These are phyloP conservation scores for Psilocybe subaeruginosa DNA, from an alignment of 768 basidiomycete species.

Conservation along the genomic window DNA sequence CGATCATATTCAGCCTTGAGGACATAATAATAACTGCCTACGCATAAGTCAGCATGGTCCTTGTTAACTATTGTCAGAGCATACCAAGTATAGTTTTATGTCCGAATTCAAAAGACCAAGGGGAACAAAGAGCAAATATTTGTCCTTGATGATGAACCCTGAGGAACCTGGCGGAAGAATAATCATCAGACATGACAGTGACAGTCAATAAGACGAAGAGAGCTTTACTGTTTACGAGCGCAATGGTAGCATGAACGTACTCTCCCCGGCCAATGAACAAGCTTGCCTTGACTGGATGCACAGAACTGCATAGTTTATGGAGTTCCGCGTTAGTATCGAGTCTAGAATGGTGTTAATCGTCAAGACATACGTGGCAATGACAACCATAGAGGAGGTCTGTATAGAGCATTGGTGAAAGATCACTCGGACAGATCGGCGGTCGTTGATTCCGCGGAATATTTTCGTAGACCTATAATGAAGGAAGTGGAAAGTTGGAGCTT, in stretches of 20 bases:
- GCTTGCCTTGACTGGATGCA: slow-evolving; percentile 3
- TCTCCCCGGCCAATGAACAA: slow-evolving; percentile 22
- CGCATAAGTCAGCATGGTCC: too few species aligned
- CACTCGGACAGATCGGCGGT: slow-evolving; percentile 22
- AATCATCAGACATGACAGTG: too few species aligned
- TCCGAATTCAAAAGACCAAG: too few species aligned
- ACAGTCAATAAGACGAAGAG: neutral
- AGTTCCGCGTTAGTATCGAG: neutral
- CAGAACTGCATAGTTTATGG: slow-evolving; percentile 15
- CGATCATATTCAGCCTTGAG: too few species aligned
- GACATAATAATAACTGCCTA: too few species aligned
- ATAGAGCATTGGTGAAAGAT: slow-evolving; percentile 34
- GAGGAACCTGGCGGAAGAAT: too few species aligned
- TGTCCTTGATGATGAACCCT: too few species aligned
- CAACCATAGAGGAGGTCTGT: slow-evolving; percentile 37
- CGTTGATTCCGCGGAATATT: neutral
- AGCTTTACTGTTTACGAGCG: slow-evolving; percentile 11
- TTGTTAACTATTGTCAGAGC: neutral
- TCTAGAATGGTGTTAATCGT: neutral
- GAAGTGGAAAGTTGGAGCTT: too few species aligned
- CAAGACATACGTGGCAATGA: slow-evolving; percentile 33
- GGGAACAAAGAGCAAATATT: too few species aligned
- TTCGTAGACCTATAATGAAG: neutral
- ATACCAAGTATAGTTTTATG: too few species aligned
- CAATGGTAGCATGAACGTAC: slow-evolving; percentile 22